Percentiles rank a stretch among this genome's conserved stretches.
These are phyloP conservation scores for Buddleja alternifolia DNA, from an alignment of 257 asterid species.

Conservation along the genomic window DNA sequence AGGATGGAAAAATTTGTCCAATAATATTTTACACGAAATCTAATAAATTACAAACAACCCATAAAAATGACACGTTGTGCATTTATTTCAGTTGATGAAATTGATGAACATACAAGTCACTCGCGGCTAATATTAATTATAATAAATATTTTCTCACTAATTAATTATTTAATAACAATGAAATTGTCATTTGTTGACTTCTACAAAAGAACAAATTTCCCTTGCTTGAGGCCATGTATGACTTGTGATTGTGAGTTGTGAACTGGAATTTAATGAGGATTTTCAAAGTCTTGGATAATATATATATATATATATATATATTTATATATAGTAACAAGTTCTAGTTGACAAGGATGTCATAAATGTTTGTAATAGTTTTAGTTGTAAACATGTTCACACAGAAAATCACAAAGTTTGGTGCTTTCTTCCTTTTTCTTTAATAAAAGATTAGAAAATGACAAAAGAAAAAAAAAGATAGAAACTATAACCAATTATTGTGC, in stretches of 20 bases:
- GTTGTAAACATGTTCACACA: constrained; percentile 25
- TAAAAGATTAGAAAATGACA: not conserved
- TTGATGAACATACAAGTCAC: no score
- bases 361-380: constrained; percentile 24
- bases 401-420: constrained; percentile 32
- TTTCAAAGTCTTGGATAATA: not conserved
- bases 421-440: constrained; percentile 16
- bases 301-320: no score
- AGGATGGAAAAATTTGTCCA: no score
- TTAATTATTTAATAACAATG: no score
- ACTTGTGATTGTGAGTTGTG: no score
- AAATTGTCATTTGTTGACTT: not conserved
- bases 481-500: constrained; percentile 34
- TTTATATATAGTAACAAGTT: not conserved
- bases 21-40: no score
- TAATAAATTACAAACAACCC: no score
- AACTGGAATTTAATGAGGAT: not conserved
- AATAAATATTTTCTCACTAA: no score
- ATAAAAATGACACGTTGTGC: no score
- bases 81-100: no score
- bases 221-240: not conserved
- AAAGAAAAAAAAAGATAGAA: constrained; percentile 19
- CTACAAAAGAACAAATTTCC: not conserved
- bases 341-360: constrained; percentile 23
- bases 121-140: no score